Evolutionary conservation across 257 asterid genomes (phyloP).

Genomic region (Primulina tabacum): DNA sequence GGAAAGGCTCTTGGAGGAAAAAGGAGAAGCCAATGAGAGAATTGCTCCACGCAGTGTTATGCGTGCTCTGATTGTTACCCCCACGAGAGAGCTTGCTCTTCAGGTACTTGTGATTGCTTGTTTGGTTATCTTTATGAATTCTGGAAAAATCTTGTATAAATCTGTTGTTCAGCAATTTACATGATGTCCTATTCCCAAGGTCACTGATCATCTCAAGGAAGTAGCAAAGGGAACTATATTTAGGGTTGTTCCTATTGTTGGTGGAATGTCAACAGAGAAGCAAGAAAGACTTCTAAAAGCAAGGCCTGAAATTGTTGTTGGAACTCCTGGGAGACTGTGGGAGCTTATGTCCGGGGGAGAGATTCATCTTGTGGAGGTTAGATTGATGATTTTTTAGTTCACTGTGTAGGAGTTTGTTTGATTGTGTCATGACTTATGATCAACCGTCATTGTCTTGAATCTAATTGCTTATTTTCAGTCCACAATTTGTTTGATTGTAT

Average conservation of each 20-base stretch:
- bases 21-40: constrained; percentile 57
- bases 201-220: constrained; percentile 83
- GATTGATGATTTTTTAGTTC: constrained; percentile 21
- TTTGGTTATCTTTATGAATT: constrained; percentile 15
- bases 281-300: constrained; percentile 85
- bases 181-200: constrained; percentile 42
- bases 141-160: not conserved
- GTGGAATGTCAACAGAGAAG: constrained; percentile 91
- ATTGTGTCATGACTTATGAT: not conserved
- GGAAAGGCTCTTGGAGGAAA: constrained; percentile 45
- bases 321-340: constrained; percentile 98
- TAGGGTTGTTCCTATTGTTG: constrained; percentile 84
- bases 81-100: constrained; percentile 97
- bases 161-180: constrained; percentile 19
- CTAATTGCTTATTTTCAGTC: not conserved
- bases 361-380: constrained; percentile 82
- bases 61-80: constrained; percentile 89
- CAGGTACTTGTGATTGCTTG: constrained; percentile 51
- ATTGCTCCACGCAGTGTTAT: constrained; percentile 53
- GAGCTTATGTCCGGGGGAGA: constrained; percentile 95
- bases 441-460: constrained; percentile 2
- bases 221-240: constrained; percentile 56
- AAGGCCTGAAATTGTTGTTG: constrained; percentile 97
- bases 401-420: constrained; percentile 14
- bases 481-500: not conserved